phyloP scores from a whole-genome alignment of 352 stramenopile species.

The Pythium oligandrum region DNA sequence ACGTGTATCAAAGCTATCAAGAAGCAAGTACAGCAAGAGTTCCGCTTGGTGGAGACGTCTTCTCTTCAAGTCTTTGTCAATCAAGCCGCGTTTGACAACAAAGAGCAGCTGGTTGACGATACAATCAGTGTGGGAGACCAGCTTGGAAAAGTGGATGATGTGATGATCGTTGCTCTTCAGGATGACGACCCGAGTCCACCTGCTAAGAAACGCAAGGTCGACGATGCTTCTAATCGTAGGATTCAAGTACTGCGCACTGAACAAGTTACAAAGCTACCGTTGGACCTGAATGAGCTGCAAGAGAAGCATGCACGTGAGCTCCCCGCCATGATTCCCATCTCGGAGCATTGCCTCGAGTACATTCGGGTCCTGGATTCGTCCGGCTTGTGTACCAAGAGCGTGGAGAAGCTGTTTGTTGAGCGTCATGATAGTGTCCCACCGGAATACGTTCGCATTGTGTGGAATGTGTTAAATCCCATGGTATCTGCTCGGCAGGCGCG shows the following conservation, averaged over 20 bases:
- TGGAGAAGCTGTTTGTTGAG: constrained; percentile 1
- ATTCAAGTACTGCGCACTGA: constrained; percentile 1
- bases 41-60: too few relatives aligned
- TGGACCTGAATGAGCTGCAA: constrained; percentile 4
- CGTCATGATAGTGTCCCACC: not conserved
- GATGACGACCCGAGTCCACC: too few relatives aligned
- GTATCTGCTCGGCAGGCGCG: constrained; percentile 1
- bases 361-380: not conserved
- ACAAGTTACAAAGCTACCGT: constrained; percentile 4
- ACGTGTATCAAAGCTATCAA: too few relatives aligned
- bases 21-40: too few relatives aligned
- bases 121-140: too few relatives aligned
- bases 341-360: not conserved
- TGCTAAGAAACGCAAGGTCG: too few relatives aligned
- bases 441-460: not conserved
- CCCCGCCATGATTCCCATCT: constrained; percentile 6
- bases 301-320: constrained; percentile 5
- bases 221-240: not conserved
- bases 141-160: too few relatives aligned
- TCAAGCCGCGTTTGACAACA: too few relatives aligned
- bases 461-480: not conserved
- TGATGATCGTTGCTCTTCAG: too few relatives aligned
- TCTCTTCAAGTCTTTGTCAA: too few relatives aligned
- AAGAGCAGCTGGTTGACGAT: too few relatives aligned
- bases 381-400: not conserved